Conservation (phyloP, 305 asterid species). For the Rubia peregrina region DNA sequence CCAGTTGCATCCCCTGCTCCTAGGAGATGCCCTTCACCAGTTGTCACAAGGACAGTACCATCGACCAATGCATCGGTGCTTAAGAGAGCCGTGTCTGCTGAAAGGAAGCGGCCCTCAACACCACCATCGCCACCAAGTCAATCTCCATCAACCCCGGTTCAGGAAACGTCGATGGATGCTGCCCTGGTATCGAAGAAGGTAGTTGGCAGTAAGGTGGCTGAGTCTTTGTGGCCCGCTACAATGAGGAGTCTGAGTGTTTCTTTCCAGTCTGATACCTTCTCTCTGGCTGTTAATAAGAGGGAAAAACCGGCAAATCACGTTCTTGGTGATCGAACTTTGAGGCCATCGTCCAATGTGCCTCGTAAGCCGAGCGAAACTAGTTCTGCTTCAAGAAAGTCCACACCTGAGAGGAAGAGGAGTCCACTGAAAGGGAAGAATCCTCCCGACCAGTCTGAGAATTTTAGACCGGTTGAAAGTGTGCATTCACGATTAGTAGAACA, state of each 20-base stretch:
- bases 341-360: slow-evolving; percentile 46
- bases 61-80: slow-evolving; percentile 36
- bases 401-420: slow-evolving; percentile 70
- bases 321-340: slow-evolving; percentile 41
- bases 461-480: slow-evolving; percentile 48
- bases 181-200: slow-evolving; percentile 45
- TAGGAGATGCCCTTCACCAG: slow-evolving; percentile 66
- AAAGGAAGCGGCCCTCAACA: slow-evolving; percentile 60
- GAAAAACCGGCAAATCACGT: slow-evolving; percentile 48
- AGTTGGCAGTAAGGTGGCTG: slow-evolving; percentile 44
- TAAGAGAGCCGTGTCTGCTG: slow-evolving; percentile 68
- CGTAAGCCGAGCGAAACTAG: slow-evolving; percentile 34
- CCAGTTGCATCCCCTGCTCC: slow-evolving; percentile 35
- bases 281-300: slow-evolving; percentile 43
- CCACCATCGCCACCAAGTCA: slow-evolving; percentile 45
- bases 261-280: slow-evolving; percentile 46
- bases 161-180: slow-evolving; percentile 41
- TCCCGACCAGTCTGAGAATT: slow-evolving; percentile 56
- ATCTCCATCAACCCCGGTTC: slow-evolving; percentile 57
- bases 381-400: slow-evolving; percentile 44
- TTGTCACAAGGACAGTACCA: slow-evolving; percentile 30
- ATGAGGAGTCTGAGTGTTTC: slow-evolving; percentile 63
- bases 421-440: slow-evolving; percentile 62
- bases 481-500: slow-evolving; percentile 57
- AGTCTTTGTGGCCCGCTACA: slow-evolving; percentile 85